These are phyloP conservation scores for Umbelopsis ramanniana DNA, from an alignment of 192 early-diverging fungal genomes.

Conservation along the genomic window DNA sequence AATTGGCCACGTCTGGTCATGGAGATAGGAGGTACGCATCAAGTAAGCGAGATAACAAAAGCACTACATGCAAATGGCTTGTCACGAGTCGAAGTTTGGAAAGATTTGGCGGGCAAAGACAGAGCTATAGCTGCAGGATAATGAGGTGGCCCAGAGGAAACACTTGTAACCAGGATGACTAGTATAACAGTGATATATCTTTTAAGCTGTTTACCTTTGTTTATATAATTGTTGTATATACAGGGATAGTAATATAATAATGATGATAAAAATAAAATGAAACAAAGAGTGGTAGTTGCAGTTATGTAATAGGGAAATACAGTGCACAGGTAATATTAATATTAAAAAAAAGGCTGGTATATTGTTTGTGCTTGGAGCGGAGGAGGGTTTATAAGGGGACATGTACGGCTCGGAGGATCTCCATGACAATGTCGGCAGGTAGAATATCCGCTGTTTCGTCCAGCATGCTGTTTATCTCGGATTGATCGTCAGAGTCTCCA, in stretches of 20 bases:
- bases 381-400: slow-evolving; percentile 28
- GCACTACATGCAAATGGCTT: slow-evolving; percentile 60
- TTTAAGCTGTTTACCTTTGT: too few species aligned
- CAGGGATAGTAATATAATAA: too few species aligned
- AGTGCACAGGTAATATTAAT: background rate
- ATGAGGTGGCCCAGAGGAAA: background rate
- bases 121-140: slow-evolving; percentile 64
- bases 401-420: slow-evolving; percentile 34
- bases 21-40: slow-evolving; percentile 82
- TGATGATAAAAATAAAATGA: background rate
- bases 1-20: slow-evolving; percentile 71
- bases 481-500: background rate
- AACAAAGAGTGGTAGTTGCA: background rate
- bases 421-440: slow-evolving; percentile 36
- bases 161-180: too few species aligned
- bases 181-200: too few species aligned
- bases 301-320: background rate
- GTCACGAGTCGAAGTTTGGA: slow-evolving; percentile 67
- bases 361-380: background rate
- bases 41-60: slow-evolving; percentile 54
- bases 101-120: slow-evolving; percentile 75
- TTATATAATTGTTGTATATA: slow-evolving; percentile 12
- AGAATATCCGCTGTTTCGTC: background rate
- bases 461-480: background rate
- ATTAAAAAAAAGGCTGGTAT: background rate